These are phyloP conservation scores for Trichoderma virens DNA, from an alignment of 495 filamentous ascomycete species.

Conservation along the genomic window DNA sequence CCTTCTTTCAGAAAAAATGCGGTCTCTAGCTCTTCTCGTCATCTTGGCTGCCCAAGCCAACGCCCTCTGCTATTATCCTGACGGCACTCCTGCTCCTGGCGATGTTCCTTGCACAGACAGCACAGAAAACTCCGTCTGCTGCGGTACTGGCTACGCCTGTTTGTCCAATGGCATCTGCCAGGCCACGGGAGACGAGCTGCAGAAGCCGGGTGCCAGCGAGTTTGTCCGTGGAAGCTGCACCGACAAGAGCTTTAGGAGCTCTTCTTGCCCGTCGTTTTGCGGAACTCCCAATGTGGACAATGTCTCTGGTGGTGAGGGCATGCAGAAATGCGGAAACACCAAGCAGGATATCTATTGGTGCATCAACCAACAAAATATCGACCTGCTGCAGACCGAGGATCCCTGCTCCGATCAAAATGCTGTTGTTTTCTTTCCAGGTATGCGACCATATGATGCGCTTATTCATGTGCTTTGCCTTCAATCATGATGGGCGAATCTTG, in stretches of 20 bases:
- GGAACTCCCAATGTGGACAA: slow-evolving; percentile 13
- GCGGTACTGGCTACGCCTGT: slow-evolving; percentile 20
- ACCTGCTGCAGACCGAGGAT: not conserved
- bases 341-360: slow-evolving; percentile 16
- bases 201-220: slow-evolving; percentile 9
- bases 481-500: too few relatives aligned
- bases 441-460: not conserved
- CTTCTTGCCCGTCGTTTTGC: slow-evolving; percentile 18
- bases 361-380: slow-evolving; percentile 5
- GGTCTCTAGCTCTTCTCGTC: not conserved
- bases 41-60: slow-evolving; percentile 5
- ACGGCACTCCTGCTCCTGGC: slow-evolving; percentile 11
- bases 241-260: slow-evolving; percentile 18
- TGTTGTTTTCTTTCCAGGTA: not conserved
- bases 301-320: slow-evolving; percentile 15
- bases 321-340: slow-evolving; percentile 14
- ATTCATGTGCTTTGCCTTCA: too few relatives aligned
- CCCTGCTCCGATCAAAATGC: not conserved
- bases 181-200: slow-evolving; percentile 14
- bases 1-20: not conserved
- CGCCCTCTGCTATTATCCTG: slow-evolving; percentile 19
- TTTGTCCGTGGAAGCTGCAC: slow-evolving; percentile 21
- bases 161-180: slow-evolving; percentile 18
- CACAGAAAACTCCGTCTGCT: slow-evolving; percentile 17
- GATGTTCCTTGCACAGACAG: slow-evolving; percentile 16